A percentile compares a stretch with the other conserved stretches of the same genome.
Evolutionary conservation across 768 basidiomycete genomes (phyloP).

Genomic region (Imleria badia): DNA sequence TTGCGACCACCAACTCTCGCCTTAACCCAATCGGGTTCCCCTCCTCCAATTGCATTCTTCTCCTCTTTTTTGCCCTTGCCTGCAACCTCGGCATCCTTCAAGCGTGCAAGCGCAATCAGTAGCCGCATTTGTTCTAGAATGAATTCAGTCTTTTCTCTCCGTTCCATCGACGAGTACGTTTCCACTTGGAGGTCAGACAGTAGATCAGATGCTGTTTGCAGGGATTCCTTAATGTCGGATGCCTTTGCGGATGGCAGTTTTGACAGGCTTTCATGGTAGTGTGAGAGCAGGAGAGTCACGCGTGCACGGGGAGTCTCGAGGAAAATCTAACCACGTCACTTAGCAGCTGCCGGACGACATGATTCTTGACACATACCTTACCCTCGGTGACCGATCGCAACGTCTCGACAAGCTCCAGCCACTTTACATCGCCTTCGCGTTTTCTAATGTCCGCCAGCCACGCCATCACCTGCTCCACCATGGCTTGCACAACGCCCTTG

Average conservation of each 20-base stretch:
- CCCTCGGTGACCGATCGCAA: conserved; percentile 92
- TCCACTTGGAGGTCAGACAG: conserved; percentile 96
- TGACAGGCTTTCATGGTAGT: conserved; percentile 76
- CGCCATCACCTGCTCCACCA: conserved; percentile 82
- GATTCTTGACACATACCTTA: conserved; percentile 59
- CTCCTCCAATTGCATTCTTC: conserved; percentile 63
- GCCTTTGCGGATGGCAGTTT: conserved; percentile 42
- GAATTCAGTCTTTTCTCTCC: conserved; percentile 97
- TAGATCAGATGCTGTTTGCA: conserved; percentile 87
- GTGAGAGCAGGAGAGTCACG: conserved; percentile 83
- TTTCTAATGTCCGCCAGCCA: conserved; percentile 80
- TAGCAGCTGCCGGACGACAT: background rate
- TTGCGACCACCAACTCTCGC: conserved; percentile 90
- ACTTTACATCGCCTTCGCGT: conserved; percentile 65
- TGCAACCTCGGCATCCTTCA: conserved; percentile 68
- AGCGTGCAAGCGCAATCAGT: conserved; percentile 70
- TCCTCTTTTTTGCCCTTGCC: conserved; percentile 49
- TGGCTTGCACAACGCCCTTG: conserved; percentile 84
- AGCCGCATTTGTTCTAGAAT: conserved; percentile 97
- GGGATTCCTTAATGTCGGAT: conserved; percentile 54
- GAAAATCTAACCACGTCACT: conserved; percentile 65
- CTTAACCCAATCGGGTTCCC: conserved; percentile 91
- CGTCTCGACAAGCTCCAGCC: conserved; percentile 89
- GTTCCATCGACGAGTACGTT: conserved; percentile 98
- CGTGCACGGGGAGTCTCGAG: conserved; percentile 95